Percentiles rank a stretch among this genome's conserved stretches.
phyloP scores from a whole-genome alignment of 2,329 filamentous ascomycete species.

The Xylaria sp. region DNA sequence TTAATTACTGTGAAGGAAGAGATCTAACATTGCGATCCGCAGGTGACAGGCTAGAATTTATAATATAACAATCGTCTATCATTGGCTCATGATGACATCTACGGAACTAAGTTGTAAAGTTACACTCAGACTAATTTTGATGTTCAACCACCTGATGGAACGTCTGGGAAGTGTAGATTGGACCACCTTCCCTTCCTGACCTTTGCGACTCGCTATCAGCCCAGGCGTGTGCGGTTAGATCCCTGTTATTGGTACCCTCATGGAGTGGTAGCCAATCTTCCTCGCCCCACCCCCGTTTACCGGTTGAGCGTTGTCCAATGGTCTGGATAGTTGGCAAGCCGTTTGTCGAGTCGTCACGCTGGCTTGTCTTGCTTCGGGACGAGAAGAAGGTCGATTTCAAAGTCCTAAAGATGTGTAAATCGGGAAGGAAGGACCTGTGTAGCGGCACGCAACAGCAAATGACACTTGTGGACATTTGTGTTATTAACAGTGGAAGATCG shows the following conservation, averaged over 20 bases:
- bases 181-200: background rate
- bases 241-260: background rate
- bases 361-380: background rate
- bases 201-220: background rate
- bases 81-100: background rate
- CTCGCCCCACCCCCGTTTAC: background rate
- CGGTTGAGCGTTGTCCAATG: background rate
- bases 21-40: background rate
- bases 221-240: background rate
- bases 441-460: conserved; percentile 12
- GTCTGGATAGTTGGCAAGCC: conserved; percentile 1
- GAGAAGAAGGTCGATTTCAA: conserved; percentile 11
- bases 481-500: background rate
- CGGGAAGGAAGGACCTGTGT: background rate
- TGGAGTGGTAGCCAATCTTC: background rate
- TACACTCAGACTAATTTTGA: background rate
- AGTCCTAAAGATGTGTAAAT: background rate
- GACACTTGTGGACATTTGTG: background rate
- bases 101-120: background rate
- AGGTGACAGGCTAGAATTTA: background rate
- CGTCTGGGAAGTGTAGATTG: background rate
- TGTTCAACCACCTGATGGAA: background rate
- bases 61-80: background rate
- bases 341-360: background rate
- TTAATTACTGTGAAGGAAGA: background rate